Evolutionary conservation across 1,284 basidiomycete species (phyloP).

Genomic region (Fomitopsis pinicola): DNA sequence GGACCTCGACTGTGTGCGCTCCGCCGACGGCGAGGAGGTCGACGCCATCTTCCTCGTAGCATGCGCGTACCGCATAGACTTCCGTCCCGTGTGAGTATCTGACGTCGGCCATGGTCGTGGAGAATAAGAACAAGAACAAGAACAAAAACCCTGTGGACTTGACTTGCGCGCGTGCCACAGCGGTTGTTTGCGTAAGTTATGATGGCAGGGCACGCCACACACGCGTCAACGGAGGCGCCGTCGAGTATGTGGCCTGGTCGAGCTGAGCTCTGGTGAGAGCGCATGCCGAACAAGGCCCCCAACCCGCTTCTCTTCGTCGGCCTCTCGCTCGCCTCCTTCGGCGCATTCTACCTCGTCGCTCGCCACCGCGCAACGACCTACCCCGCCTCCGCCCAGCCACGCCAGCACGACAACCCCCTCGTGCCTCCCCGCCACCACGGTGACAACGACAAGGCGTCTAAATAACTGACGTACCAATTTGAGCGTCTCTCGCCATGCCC

Average conservation of each 20-base stretch:
- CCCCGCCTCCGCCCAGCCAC: slow-evolving; percentile 58
- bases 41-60: slow-evolving; percentile 54
- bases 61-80: slow-evolving; percentile 58
- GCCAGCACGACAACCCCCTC: slow-evolving; percentile 62
- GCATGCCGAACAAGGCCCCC: slow-evolving; percentile 37
- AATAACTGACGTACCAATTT: neutral
- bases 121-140: neutral
- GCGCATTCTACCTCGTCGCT: slow-evolving; percentile 49
- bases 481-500: slow-evolving; percentile 28
- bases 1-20: slow-evolving; percentile 64
- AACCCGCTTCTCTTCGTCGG: slow-evolving; percentile 61
- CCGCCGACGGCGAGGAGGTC: slow-evolving; percentile 71
- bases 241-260: slow-evolving; percentile 9
- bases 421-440: slow-evolving; percentile 52
- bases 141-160: neutral
- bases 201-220: slow-evolving; percentile 12
- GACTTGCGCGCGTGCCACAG: neutral
- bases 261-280: slow-evolving; percentile 10
- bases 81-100: slow-evolving; percentile 52
- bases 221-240: neutral
- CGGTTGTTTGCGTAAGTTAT: slow-evolving; percentile 17
- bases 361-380: slow-evolving; percentile 51
- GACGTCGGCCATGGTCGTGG: slow-evolving; percentile 44
- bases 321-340: slow-evolving; percentile 52
- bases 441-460: slow-evolving; percentile 9